Base-by-base conservation (phyloP, 441 rosid genomes). In the Sinapis alba region DNA sequence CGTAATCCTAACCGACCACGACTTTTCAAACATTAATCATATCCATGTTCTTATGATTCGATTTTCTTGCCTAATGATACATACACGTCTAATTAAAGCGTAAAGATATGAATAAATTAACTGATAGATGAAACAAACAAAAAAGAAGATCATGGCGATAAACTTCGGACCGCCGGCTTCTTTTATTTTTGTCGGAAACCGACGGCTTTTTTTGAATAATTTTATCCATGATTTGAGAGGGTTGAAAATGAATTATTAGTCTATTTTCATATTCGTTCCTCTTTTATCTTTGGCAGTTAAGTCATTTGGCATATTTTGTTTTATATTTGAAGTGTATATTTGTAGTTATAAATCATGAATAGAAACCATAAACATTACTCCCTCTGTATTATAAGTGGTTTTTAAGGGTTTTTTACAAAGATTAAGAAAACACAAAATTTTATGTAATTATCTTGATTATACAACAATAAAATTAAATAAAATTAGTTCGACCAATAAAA, bases 1-100 rank as follows among this genome's bases (percentile, higher is more conserved):
- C 77, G 69, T 9, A 78, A 78, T 78, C 81, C 34, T 63, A 78
- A 72, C 73, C 10, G 69, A 78, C 66, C 77, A 66, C 60, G 81
- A 72, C 73, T 59, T 65, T 66, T 61, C 45, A 27, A 60, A 61
- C 67, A 23, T 45, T 8, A 77, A 56, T 71, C 72, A 47, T 18
- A 30, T 71, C 76, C 62, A 59, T 26, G 28, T 62, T 64, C 41
- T 56, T 56, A 13, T 16, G 75, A 76, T 68, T 36, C 32, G 62
- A 3, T 64, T 43, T 76, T 41, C 10, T 56, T 63, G 32, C 20
- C 53, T 60, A 45, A 5, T 54, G 56, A 9, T 38, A 62, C 16
- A 57, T n/a, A 38, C 6, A 58, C 65, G 65, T 65, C 58, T 56
- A 36, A 12, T 20, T 64, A 11, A 36, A 53, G 0, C 11, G 2